These are phyloP conservation scores for Bisporella sp. DNA, from an alignment of 2,329 filamentous ascomycete species.

Conservation along the genomic window DNA sequence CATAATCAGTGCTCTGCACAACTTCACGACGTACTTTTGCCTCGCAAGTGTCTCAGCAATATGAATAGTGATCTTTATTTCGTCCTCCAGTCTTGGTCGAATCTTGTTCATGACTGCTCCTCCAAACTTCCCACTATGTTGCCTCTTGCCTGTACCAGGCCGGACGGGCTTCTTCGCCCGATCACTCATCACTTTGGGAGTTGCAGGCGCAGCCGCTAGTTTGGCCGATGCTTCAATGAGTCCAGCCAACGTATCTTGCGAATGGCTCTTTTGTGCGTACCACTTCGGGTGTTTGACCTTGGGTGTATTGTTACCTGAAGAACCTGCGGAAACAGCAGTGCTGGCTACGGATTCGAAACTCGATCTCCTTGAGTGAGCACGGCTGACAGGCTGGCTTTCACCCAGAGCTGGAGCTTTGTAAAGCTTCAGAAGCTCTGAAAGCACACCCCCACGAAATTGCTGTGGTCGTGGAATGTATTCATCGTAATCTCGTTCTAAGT, in stretches of 20 bases:
- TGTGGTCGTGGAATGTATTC: conserved; percentile 60
- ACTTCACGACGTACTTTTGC: conserved; percentile 75
- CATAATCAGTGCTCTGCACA: conserved; percentile 81
- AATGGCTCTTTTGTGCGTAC: conserved; percentile 34
- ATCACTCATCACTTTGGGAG: conserved; percentile 11
- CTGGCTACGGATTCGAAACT: conserved; percentile 27
- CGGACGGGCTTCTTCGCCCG: conserved; percentile 3
- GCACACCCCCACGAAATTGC: conserved; percentile 65
- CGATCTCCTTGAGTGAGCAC: conserved; percentile 16
- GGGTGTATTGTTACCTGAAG: conserved; percentile 32
- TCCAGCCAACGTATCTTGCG: conserved; percentile 41
- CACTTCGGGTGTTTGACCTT: conserved; percentile 23
- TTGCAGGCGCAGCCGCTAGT: conserved; percentile 37
- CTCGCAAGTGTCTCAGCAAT: conserved; percentile 66
- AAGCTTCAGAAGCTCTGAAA: conserved; percentile 66
- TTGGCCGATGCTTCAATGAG: conserved; percentile 48
- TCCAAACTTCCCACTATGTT: conserved; percentile 19
- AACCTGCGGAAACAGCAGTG: conserved; percentile 28
- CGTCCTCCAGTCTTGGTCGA: conserved; percentile 26
- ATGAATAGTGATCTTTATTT: conserved; percentile 45
- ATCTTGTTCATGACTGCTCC: conserved; percentile 17
- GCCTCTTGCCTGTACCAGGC: conserved; percentile 22
- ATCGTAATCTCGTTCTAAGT: conserved; percentile 38
- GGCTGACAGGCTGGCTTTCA: not conserved
- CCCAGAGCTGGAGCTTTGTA: conserved; percentile 33